Evolutionary conservation across 331 rosid species (phyloP), one percentile per base, ranked within the genome.

Genomic region (Malus hybrid): DNA sequence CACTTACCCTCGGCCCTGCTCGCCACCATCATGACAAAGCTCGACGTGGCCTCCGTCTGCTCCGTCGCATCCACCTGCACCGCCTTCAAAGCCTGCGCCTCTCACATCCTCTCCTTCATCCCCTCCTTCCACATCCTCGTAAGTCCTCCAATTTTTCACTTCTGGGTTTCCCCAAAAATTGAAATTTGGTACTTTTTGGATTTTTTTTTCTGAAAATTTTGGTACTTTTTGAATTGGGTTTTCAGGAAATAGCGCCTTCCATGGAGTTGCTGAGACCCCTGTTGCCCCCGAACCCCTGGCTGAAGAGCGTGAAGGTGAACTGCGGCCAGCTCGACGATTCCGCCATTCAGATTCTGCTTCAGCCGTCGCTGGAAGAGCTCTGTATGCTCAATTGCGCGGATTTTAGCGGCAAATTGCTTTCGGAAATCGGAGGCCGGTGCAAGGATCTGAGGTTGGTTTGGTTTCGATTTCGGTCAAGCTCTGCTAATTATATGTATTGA

Each of bases 351-450:
- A 70, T 88, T 27, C 48, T 94, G 75, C 75, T 90, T 29, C 86
- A 85, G 56, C 92, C 97, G 22, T 92, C 97, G 2, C 20, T 92
- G 78, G 87, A 76, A 6, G 95, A 91, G 72, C 92, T 94, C 19
- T 86, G 69, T 76, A 84, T 94, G 44, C 89, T 87, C 62, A 94
- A 94, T 42, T 94, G 97, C 83, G 74, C 88, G 24, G 96, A 88
- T 77, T 94, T 94, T 63, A 91, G 87, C 44, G 98, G 98, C 16
- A 90, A 86, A 65, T 85, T 94, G 80, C 93, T 94, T n/a, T 88
- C 95, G 55, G 84, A 94, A 80, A 90, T 94, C 12, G 97, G 99
- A n/a, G 77, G 62, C 74, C 80, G 82, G 19, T 94, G 99, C 93
- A 83, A 76, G 74, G 88, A 83, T 52, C 78, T 93, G 31, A 93